Evolutionary conservation across 345 rosid species (phyloP).

Genomic region (Bruguiera gymnorhiza): DNA sequence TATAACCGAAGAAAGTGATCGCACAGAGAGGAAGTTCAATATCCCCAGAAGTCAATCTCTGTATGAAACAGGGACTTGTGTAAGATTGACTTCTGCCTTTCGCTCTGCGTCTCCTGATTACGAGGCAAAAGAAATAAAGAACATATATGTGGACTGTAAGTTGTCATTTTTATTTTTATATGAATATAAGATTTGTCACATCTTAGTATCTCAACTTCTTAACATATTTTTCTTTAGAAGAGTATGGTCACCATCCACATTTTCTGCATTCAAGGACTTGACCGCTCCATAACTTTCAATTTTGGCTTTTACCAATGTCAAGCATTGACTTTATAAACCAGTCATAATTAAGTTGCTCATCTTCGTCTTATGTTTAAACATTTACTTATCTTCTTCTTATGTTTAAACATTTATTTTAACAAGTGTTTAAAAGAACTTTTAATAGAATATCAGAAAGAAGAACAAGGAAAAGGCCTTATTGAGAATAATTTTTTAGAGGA

Average conservation of each 20-base stretch:
- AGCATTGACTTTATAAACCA: background rate
- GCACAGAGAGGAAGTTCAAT: constrained; percentile 42
- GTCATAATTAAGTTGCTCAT: background rate
- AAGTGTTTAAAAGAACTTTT: no score
- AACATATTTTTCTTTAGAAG: background rate
- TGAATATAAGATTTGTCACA: background rate
- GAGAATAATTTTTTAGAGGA: no score
- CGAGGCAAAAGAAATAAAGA: constrained; percentile 79
- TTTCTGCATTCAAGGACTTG: background rate
- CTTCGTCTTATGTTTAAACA: background rate
- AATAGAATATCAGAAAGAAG: no score
- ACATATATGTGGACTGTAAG: constrained; percentile 94
- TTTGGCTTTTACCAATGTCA: background rate
- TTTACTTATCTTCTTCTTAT: background rate
- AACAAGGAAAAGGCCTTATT: no score
- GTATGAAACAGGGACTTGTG: constrained; percentile 38
- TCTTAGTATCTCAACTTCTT: constrained; percentile 1
- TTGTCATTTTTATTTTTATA: constrained; percentile 11
- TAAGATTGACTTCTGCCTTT: constrained; percentile 34
- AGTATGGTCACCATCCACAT: background rate
- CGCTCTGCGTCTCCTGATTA: constrained; percentile 62
- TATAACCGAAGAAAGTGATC: constrained; percentile 40
- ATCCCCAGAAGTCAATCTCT: constrained; percentile 42
- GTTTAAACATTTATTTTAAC: no score
- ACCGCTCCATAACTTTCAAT: background rate